A percentile compares a stretch with the other conserved stretches of the same genome.
Evolutionary conservation across 2,329 filamentous ascomycete species (phyloP).

Genomic region (Aureobasidium sp.): DNA sequence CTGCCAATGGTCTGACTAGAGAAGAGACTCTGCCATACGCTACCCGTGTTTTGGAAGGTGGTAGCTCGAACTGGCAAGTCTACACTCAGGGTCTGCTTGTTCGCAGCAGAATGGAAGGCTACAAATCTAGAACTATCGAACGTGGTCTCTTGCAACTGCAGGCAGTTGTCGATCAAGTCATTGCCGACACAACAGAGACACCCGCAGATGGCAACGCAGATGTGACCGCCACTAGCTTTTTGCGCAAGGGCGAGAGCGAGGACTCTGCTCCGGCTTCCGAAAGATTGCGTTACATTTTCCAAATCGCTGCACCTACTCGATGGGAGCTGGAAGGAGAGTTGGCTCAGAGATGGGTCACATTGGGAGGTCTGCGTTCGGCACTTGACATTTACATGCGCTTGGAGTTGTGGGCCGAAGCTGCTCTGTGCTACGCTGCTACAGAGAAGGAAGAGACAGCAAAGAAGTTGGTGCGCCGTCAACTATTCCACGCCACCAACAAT

Average conservation of each 20-base stretch:
- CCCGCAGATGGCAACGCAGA: conserved; percentile 20
- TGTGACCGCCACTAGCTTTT: conserved; percentile 61
- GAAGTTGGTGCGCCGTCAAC: conserved; percentile 64
- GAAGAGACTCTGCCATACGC: conserved; percentile 92
- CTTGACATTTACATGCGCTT: conserved; percentile 93
- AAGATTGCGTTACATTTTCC: conserved; percentile 74
- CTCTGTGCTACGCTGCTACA: conserved; percentile 74
- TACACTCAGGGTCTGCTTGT: conserved; percentile 92
- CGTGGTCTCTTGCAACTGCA: conserved; percentile 86
- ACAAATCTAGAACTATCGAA: conserved; percentile 79
- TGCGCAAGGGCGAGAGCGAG: conserved; percentile 63
- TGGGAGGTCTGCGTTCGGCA: conserved; percentile 81
- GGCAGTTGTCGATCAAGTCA: conserved; percentile 88
- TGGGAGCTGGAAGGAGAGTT: conserved; percentile 95
- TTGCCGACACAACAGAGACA: conserved; percentile 63
- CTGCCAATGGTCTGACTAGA: conserved; percentile 75
- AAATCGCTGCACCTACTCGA: conserved; percentile 71
- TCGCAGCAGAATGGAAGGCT: conserved; percentile 80
- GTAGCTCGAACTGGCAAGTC: conserved; percentile 93
- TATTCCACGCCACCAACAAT: conserved; percentile 59
- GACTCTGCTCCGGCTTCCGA: conserved; percentile 73
- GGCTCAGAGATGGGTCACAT: conserved; percentile 80
- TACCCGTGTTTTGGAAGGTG: conserved; percentile 75
- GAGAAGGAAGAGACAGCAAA: conserved; percentile 78
- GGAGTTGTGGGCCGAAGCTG: conserved; percentile 90